A percentile compares a stretch with the other conserved stretches of the same genome.
These are phyloP conservation scores for Malassezia caprae DNA, from an alignment of 1,284 basidiomycete genomes.

Conservation along the genomic window DNA sequence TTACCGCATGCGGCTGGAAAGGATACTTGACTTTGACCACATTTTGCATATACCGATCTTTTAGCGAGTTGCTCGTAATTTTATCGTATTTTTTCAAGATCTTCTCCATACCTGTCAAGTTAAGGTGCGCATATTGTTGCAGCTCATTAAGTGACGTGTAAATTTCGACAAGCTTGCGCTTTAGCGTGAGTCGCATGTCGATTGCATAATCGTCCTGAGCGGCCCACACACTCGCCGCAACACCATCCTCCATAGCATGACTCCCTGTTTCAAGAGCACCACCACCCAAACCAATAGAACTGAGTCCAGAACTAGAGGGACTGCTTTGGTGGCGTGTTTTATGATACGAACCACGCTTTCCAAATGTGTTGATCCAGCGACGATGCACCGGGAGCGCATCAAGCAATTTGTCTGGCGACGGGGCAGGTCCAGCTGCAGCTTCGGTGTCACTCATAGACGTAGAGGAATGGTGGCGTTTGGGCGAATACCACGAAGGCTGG, in stretches of 20 bases:
- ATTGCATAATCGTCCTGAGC: conserved; percentile 72
- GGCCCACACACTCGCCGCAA: conserved; percentile 58
- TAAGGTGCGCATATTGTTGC: conserved; percentile 84
- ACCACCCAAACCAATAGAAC: conserved; percentile 22
- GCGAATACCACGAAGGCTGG: neutral
- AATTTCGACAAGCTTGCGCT: conserved; percentile 76
- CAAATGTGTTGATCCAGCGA: conserved; percentile 15
- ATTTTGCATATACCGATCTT: conserved; percentile 69
- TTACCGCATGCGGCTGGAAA: conserved; percentile 55
- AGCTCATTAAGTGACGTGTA: conserved; percentile 68
- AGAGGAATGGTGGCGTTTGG: conserved; percentile 6
- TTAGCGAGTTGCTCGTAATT: conserved; percentile 73
- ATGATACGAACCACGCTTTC: conserved; percentile 9
- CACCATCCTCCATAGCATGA: conserved; percentile 24
- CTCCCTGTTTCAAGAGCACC: conserved; percentile 18
- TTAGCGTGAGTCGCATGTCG: conserved; percentile 79
- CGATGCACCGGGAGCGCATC: neutral
- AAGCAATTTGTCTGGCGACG: neutral
- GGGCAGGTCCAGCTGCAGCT: neutral
- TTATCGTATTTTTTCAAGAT: conserved; percentile 99
- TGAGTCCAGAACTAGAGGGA: neutral
- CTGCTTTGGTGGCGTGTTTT: neutral
- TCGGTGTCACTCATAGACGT: conserved; percentile 1
- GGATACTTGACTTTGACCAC: conserved; percentile 53
- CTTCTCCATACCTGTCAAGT: conserved; percentile 88